These are phyloP conservation scores for Vanilla planifolia DNA, from an alignment of 106 monocot genomes.

Conservation along the genomic window DNA sequence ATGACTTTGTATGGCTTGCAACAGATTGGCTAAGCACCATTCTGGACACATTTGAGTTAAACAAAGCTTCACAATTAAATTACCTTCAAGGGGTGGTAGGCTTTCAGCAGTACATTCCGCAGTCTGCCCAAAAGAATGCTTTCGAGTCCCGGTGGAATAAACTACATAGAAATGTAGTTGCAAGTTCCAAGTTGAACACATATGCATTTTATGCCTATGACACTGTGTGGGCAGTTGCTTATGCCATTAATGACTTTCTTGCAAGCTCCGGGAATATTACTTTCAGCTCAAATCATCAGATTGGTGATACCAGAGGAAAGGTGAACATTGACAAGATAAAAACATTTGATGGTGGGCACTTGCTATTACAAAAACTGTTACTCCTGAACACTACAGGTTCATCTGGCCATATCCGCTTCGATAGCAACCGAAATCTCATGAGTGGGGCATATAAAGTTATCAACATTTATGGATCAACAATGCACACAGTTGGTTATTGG, in stretches of 20 bases:
- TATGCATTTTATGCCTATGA: slow-evolving; percentile 73
- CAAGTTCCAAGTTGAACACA: slow-evolving; percentile 23
- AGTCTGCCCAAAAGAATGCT: slow-evolving; percentile 23
- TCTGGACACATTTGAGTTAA: slow-evolving; percentile 22
- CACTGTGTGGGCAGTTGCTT: slow-evolving; percentile 56
- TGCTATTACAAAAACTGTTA: slow-evolving; percentile 33
- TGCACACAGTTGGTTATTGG: slow-evolving; percentile 55
- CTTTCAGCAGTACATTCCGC: slow-evolving; percentile 49
- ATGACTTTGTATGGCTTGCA: slow-evolving; percentile 60
- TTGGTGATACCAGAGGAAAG: slow-evolving; percentile 23
- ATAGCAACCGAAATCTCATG: slow-evolving; percentile 27
- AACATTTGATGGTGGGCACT: slow-evolving; percentile 48
- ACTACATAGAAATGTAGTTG: slow-evolving; percentile 7
- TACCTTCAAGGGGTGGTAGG: slow-evolving; percentile 53
- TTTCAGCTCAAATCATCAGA: slow-evolving; percentile 20
- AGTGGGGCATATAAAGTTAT: slow-evolving; percentile 39
- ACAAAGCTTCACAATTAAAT: slow-evolving; percentile 5
- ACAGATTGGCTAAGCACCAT: slow-evolving; percentile 68
- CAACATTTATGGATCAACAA: slow-evolving; percentile 28
- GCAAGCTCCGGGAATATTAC: slow-evolving; percentile 29
- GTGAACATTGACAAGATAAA: slow-evolving; percentile 25
- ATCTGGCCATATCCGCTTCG: slow-evolving; percentile 47
- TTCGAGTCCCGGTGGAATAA: slow-evolving; percentile 43
- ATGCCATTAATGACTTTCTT: slow-evolving; percentile 47
- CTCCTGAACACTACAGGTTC: slow-evolving; percentile 48